phyloP scores from a whole-genome alignment of 495 filamentous ascomycete species.

The Saxophila tyrrhenica region DNA sequence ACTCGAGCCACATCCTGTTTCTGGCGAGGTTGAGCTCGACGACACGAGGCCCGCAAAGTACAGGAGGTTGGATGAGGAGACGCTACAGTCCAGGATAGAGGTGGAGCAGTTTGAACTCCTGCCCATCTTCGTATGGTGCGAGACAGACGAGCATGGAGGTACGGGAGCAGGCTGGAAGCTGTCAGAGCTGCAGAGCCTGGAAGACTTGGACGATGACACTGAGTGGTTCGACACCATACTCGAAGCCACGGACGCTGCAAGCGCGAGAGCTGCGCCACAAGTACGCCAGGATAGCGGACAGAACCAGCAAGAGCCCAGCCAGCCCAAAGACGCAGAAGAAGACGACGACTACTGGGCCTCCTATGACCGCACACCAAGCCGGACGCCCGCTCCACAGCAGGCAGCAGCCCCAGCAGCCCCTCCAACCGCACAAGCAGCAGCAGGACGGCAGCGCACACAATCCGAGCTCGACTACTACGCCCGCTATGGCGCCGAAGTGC shows the following conservation, averaged over 20 bases:
- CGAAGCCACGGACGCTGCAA: constrained; percentile 42
- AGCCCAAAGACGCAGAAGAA: constrained; percentile 46
- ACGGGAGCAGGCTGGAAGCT: constrained; percentile 66
- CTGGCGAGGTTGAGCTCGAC: constrained; percentile 74
- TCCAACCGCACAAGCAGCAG: constrained; percentile 27
- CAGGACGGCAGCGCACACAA: constrained; percentile 27
- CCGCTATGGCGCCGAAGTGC: constrained; percentile 68
- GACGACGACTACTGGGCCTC: constrained; percentile 92
- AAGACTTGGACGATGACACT: constrained; percentile 33
- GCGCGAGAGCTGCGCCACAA: constrained; percentile 20
- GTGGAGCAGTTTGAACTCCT: constrained; percentile 33
- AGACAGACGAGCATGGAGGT: constrained; percentile 52
- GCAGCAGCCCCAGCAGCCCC: constrained; percentile 43
- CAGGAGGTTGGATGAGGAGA: constrained; percentile 72
- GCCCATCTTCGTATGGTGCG: constrained; percentile 56
- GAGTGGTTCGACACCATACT: constrained; percentile 42
- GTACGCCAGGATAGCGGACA: constrained; percentile 15
- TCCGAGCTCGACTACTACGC: constrained; percentile 72
- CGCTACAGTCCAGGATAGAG: constrained; percentile 57
- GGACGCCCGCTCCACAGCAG: constrained; percentile 57
- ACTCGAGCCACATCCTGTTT: constrained; percentile 83
- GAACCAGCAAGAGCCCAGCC: constrained; percentile 2
- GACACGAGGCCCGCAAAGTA: constrained; percentile 55
- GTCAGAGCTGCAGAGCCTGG: constrained; percentile 59
- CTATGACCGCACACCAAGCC: constrained; percentile 75